Conservation (phyloP, 2,329 filamentous ascomycete genomes). For the Sordariomycetes sp. region DNA sequence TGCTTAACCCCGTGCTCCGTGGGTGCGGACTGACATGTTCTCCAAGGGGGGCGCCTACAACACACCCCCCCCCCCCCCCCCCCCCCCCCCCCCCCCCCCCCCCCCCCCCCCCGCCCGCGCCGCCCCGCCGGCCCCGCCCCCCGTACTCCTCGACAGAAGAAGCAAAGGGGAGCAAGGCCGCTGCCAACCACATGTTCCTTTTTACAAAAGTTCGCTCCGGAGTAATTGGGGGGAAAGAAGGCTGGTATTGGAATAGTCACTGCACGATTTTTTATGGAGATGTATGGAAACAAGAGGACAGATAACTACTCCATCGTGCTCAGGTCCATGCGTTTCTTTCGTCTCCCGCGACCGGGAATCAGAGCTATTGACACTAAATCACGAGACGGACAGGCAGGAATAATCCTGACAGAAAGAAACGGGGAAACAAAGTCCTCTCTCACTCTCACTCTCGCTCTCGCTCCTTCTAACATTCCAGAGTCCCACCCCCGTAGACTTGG, state of each 20-base stretch:
- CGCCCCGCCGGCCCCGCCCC: too few species aligned
- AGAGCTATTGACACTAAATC: slow-evolving; percentile 3
- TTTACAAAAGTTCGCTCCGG: background rate
- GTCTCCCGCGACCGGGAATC: background rate
- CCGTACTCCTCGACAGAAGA: background rate
- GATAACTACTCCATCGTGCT: slow-evolving; percentile 2
- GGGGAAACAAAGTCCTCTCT: background rate
- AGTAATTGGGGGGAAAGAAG: background rate
- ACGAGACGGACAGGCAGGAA: background rate
- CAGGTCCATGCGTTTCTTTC: slow-evolving; percentile 4
- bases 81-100: too few species aligned
- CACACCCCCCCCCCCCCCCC: too few species aligned
- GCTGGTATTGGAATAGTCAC: background rate
- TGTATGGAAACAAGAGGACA: background rate
- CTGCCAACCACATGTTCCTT: too few species aligned
- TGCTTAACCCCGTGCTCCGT: too few species aligned
- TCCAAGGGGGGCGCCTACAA: too few species aligned
- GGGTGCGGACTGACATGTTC: too few species aligned
- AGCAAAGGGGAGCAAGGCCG: too few species aligned
- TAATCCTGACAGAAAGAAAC: background rate
- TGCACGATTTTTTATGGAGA: slow-evolving; percentile 2
- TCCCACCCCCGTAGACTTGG: background rate
- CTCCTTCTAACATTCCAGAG: background rate
- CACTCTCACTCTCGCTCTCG: slow-evolving; percentile 3
- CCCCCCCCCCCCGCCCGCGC: too few species aligned